Evolutionary conservation across 108 stramenopile species (phyloP).

Genomic region (Stephanodiscus triporus): DNA sequence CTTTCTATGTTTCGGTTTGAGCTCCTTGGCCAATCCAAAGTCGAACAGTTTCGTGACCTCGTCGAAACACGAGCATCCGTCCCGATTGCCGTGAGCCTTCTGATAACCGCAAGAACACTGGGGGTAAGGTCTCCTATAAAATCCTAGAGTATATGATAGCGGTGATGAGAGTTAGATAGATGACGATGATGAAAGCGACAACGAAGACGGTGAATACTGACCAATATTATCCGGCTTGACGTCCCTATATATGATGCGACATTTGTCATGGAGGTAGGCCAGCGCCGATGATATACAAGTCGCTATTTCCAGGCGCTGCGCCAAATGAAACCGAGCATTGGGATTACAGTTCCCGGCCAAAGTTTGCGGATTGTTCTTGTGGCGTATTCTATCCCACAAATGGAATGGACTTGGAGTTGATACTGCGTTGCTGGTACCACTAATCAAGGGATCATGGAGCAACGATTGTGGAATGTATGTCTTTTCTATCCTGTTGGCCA

Average conservation of each 20-base stretch:
- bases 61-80: conserved; percentile 14
- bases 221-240: conserved; percentile 76
- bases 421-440: not conserved
- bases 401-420: not conserved
- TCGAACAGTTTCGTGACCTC: conserved; percentile 60
- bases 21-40: conserved; percentile 76
- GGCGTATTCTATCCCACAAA: not conserved
- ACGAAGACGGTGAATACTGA: too few species aligned
- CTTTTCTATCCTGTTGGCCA: conserved; percentile 25
- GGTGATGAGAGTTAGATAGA: too few species aligned
- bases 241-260: conserved; percentile 58
- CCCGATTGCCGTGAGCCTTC: not conserved
- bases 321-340: conserved; percentile 10
- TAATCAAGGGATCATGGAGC: not conserved
- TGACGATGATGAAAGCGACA: too few species aligned
- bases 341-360: not conserved
- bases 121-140: conserved; percentile 31
- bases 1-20: conserved; percentile 25
- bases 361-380: not conserved
- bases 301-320: conserved; percentile 11
- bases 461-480: conserved; percentile 5
- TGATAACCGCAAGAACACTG: conserved; percentile 14
- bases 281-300: conserved; percentile 26
- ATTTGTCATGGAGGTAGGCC: conserved; percentile 23
- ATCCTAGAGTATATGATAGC: too few species aligned